A percentile compares a stretch with the other conserved stretches of the same genome.
phyloP scores from a whole-genome alignment of 495 filamentous ascomycete species.

The Daldinia grandis region DNA sequence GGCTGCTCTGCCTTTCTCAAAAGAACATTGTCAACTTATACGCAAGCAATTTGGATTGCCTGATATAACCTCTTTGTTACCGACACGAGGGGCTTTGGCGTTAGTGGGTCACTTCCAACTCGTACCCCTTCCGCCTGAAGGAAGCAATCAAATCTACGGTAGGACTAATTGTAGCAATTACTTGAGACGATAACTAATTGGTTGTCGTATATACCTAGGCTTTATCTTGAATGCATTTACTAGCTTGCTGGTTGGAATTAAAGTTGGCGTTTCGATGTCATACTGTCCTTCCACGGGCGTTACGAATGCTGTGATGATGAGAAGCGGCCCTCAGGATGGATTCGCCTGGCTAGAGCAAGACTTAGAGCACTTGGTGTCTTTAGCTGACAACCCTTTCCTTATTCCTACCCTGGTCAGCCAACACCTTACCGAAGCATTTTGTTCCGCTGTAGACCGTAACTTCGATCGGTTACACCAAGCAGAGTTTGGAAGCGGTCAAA shows the following conservation, averaged over 20 bases:
- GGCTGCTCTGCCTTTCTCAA: constrained; percentile 9
- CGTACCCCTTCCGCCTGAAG: neutral
- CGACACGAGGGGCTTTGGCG: neutral
- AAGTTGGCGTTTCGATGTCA: constrained; percentile 13
- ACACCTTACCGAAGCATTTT: constrained; percentile 21
- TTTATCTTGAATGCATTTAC: constrained; percentile 15
- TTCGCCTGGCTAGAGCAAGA: constrained; percentile 18
- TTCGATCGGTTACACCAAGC: constrained; percentile 17
- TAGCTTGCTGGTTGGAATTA: constrained; percentile 17
- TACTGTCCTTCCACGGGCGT: constrained; percentile 15
- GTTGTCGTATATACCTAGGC: neutral
- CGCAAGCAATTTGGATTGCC: constrained; percentile 1
- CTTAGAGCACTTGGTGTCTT: constrained; percentile 2
- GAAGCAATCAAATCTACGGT: neutral
- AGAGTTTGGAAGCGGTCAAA: constrained; percentile 24
- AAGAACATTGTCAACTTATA: constrained; percentile 1
- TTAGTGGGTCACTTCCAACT: constrained; percentile 15
- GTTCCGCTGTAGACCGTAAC: constrained; percentile 2
- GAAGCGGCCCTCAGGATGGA: constrained; percentile 9
- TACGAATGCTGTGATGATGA: constrained; percentile 6
- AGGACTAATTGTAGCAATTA: neutral
- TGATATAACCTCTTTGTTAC: neutral
- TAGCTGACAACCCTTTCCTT: constrained; percentile 26
- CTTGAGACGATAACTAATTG: neutral
- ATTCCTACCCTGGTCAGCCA: constrained; percentile 11